phyloP scores from a whole-genome alignment of 371 early-diverging fungal species.

The Circinella umbellata region DNA sequence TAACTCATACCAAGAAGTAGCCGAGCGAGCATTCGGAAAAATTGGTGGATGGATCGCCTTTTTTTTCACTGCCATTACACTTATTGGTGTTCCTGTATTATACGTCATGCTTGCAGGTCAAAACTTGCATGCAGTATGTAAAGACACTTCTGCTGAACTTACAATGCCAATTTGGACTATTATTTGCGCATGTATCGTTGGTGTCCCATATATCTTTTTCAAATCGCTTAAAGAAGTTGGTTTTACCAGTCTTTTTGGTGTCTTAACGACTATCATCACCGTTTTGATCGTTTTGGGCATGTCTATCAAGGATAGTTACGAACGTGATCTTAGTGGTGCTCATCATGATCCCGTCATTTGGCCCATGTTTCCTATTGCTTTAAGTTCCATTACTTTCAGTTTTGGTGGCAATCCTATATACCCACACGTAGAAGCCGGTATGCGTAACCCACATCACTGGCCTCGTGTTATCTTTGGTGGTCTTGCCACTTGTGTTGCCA shows the following conservation, averaged over 20 bases:
- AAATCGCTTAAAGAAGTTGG: slow-evolving; percentile 81
- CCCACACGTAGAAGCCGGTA: slow-evolving; percentile 76
- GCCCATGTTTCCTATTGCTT: slow-evolving; percentile 61
- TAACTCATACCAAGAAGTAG: slow-evolving; percentile 63
- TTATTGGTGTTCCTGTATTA: slow-evolving; percentile 71
- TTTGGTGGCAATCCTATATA: slow-evolving; percentile 58
- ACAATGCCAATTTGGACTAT: slow-evolving; percentile 62
- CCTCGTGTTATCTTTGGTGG: slow-evolving; percentile 72
- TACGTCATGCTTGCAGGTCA: slow-evolving; percentile 76
- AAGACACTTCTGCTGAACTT: slow-evolving; percentile 35
- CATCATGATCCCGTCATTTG: slow-evolving; percentile 50
- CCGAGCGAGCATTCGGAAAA: slow-evolving; percentile 69
- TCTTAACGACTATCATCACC: slow-evolving; percentile 47
- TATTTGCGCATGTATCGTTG: slow-evolving; percentile 64
- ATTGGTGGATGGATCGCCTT: slow-evolving; percentile 65
- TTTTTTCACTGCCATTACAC: slow-evolving; percentile 67
- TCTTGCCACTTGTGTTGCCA: slow-evolving; percentile 65
- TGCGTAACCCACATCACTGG: slow-evolving; percentile 80
- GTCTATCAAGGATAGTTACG: slow-evolving; percentile 25
- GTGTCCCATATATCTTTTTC: slow-evolving; percentile 70
- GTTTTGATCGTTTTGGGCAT: slow-evolving; percentile 44
- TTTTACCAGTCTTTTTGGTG: slow-evolving; percentile 42
- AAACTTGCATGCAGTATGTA: slow-evolving; percentile 57
- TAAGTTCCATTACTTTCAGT: slow-evolving; percentile 65
- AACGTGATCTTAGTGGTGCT: slow-evolving; percentile 3